Conservation (phyloP, 805 yeast species). For the Saturnispora gosingensis region DNA sequence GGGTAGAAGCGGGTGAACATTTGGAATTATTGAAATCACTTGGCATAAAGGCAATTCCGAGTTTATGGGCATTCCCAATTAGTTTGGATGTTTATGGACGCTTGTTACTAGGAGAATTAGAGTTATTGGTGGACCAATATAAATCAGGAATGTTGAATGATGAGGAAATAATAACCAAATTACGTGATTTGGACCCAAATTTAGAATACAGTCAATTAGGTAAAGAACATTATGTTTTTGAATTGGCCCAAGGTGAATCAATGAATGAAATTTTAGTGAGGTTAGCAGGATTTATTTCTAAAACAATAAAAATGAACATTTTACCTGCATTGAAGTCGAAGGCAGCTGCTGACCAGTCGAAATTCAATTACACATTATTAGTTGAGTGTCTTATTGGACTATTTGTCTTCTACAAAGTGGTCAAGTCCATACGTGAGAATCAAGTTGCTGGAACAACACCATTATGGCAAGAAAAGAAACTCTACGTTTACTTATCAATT, state of each 20-base stretch:
- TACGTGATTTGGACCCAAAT: neutral
- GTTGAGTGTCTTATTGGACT: conserved; percentile 7
- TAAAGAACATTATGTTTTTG: conserved; percentile 13
- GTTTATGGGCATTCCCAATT: conserved; percentile 53
- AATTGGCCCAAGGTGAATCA: conserved; percentile 10
- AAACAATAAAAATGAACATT: conserved; percentile 6
- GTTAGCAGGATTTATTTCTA: conserved; percentile 6
- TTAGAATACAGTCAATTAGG: conserved; percentile 10
- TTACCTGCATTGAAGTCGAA: conserved; percentile 2
- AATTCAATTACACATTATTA: conserved; percentile 6
- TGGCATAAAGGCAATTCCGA: conserved; percentile 47
- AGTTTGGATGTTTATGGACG: conserved; percentile 10
- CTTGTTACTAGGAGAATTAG: conserved; percentile 1
- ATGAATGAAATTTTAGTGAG: conserved; percentile 9
- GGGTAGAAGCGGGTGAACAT: conserved; percentile 43
- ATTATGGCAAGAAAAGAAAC: conserved; percentile 8
- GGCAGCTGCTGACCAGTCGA: neutral
- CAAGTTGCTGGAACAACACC: neutral
- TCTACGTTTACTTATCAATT: conserved; percentile 27
- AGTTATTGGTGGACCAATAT: neutral
- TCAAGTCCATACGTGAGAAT: neutral
- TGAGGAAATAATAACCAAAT: conserved; percentile 2
- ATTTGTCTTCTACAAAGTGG: conserved; percentile 7
- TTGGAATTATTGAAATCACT: conserved; percentile 32
- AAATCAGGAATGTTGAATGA: neutral